Base-by-base conservation (phyloP, 1,284 basidiomycete species). In the Hypsizygus ulmarius region DNA sequence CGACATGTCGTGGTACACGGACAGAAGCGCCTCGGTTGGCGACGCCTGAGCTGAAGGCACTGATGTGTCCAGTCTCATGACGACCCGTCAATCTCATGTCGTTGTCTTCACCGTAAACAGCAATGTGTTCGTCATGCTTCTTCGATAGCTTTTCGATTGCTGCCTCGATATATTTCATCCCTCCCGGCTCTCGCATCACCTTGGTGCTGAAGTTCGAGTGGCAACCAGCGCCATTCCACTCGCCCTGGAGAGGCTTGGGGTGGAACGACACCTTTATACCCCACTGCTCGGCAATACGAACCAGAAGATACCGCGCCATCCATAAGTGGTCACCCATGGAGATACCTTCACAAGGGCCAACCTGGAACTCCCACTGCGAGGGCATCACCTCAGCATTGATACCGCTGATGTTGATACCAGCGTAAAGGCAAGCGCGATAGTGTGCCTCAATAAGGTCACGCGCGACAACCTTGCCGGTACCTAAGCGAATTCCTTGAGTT, bases 301-400 rank as follows among this genome's bases (percentile, higher is more conserved):
- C 70, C 59, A 97, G 84, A 59, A 97, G 87, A 75, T 88, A 97
- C 61, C 94, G 90, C 38, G 94, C 91, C 81, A 97, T 93, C 91
- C 91, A 95, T 63, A 97, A 85, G 73, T 97, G 94, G 73, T 99
- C 96, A 62, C 96, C 96, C 92, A 99, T 97, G 59, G 90, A 81
- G 70, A 99, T 97, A 57, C 96, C 96, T 70, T 90, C 87, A 67
- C 96, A 98, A 34, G 96, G 96, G 53, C 96, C 96, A 61, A 99
- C 94, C 74, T 99, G 97, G 90, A 97, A 99, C 77, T 99, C 96
- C 95, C 95, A 98, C 74, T 99, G 97, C 51, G 95, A 88, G 21
- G 97, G 96, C 96, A 99, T 98, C 61, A 99, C 97, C 76, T 99
- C 97, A 58, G 97, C 97, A 71, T 99, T 99, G 78, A 99, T 98